phyloP scores from a whole-genome alignment of 1,139 yeast genomes.

The Yamadazyma songkhlaensis region DNA sequence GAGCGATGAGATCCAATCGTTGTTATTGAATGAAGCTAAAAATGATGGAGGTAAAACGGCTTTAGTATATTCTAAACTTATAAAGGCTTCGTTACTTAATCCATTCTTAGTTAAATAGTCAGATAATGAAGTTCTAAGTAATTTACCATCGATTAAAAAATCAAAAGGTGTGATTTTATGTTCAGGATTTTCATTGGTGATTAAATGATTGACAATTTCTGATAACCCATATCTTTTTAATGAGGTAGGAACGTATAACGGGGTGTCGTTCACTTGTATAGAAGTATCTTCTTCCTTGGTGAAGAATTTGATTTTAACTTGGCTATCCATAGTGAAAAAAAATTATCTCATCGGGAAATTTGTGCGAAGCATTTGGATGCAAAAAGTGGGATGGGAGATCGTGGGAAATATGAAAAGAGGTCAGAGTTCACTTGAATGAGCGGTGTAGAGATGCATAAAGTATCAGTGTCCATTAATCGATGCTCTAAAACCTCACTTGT shows the following conservation, averaged over 20 bases:
- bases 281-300: slow-evolving; percentile 81
- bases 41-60: slow-evolving; percentile 93
- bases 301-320: slow-evolving; percentile 74
- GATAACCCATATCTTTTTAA: slow-evolving; percentile 89
- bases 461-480: background rate
- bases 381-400: slow-evolving; percentile 4
- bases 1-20: slow-evolving; percentile 92
- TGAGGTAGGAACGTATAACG: slow-evolving; percentile 81
- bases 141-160: slow-evolving; percentile 80
- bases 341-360: slow-evolving; percentile 5
- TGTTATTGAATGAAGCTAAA: slow-evolving; percentile 83
- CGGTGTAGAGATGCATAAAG: too few species aligned
- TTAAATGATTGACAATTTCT: slow-evolving; percentile 88
- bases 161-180: slow-evolving; percentile 84
- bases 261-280: slow-evolving; percentile 74
- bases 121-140: slow-evolving; percentile 73
- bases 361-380: background rate
- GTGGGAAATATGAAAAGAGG: too few species aligned
- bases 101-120: slow-evolving; percentile 77
- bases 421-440: too few species aligned
- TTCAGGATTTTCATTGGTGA: slow-evolving; percentile 36
- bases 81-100: slow-evolving; percentile 75
- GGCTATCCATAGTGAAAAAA: slow-evolving; percentile 28
- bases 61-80: slow-evolving; percentile 84
- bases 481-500: slow-evolving; percentile 15